Evolutionary conservation across 2,329 filamentous ascomycete species (phyloP), one percentile per base, ranked within the genome.

Genomic region (Ophiocordyceps australis): DNA sequence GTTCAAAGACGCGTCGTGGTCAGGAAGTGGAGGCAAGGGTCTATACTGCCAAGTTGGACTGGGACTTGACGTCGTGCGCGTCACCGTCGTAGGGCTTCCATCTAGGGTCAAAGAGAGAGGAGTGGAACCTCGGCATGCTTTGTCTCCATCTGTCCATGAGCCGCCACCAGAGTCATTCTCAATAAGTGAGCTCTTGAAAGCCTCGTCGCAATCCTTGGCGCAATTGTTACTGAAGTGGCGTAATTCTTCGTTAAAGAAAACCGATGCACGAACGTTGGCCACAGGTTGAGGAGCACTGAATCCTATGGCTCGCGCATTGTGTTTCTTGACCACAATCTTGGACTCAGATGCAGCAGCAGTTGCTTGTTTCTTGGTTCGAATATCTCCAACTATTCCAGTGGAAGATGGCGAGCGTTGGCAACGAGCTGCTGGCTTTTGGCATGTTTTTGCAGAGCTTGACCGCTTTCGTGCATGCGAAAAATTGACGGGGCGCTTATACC

Each of bases 191-290:
- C 76, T 72, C 42, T 81, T 85, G 55, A 95, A 94, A 2, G 85
- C 85, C 40, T 89, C 80, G 41, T 95, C 85, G 41, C 85, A 91
- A 30, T 89, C 80, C 47, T 82, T 81, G 25, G 82, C 81, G 32
- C 94, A 73, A 39, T 82, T 82, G 38, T 68, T 70, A 38, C 82
- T 92, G 30, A 91, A 76, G 38, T 86, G 75, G 6, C 81, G 65
- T 28, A 89, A 66, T 43, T 93, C 85, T 30, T 83, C 81, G 37
- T 69, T 74, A 38, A 62, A 50, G 21, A 54, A 38, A 25, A 47
- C 31, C n/a, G 49, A 48, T 6, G 25, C 23, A 38, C 43, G 35
- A 40, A 17, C 34, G 33, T 40, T 29, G 22, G n/a, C n/a, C n/a
- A n/a, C n/a, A n/a, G n/a, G n/a, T n/a, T n/a, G n/a, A n/a, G n/a